Conservation (phyloP, 1,284 basidiomycete species). For the Sporisorium scitamineum region DNA sequence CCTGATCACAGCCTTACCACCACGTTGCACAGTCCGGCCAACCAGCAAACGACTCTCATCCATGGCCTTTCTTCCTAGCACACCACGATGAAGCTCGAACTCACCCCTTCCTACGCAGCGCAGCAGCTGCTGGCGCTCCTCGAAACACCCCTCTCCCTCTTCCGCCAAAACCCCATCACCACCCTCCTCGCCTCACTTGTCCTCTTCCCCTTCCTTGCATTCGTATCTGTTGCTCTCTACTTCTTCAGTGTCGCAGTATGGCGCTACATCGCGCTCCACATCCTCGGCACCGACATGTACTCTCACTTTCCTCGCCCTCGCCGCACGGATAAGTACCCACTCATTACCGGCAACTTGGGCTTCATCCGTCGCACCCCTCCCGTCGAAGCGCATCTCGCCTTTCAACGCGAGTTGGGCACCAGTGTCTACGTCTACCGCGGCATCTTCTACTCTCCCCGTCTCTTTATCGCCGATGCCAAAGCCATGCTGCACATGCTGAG, state of each 20-base stretch:
- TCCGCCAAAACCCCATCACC: conserved; percentile 15
- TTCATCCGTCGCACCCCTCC: conserved; percentile 36
- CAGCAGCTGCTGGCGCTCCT: background rate
- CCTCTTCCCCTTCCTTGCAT: conserved; percentile 7
- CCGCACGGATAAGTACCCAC: conserved; percentile 24
- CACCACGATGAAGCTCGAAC: conserved; percentile 21
- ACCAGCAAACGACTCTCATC: background rate
- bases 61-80: background rate
- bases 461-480: conserved; percentile 60
- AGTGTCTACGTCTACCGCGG: conserved; percentile 61
- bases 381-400: conserved; percentile 41
- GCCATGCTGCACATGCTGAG: conserved; percentile 62
- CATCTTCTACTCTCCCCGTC: conserved; percentile 58
- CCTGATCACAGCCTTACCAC: background rate
- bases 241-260: conserved; percentile 15
- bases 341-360: conserved; percentile 40
- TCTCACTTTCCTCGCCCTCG: conserved; percentile 28
- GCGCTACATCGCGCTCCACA: conserved; percentile 26
- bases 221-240: background rate
- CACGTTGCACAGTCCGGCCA: background rate
- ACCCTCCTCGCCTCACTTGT: conserved; percentile 9
- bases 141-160: background rate
- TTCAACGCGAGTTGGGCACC: conserved; percentile 27
- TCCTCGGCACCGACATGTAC: conserved; percentile 43
- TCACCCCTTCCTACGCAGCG: conserved; percentile 2